phyloP scores from a whole-genome alignment of 1,284 basidiomycete genomes.

The Sanguinoderma infundibulare region DNA sequence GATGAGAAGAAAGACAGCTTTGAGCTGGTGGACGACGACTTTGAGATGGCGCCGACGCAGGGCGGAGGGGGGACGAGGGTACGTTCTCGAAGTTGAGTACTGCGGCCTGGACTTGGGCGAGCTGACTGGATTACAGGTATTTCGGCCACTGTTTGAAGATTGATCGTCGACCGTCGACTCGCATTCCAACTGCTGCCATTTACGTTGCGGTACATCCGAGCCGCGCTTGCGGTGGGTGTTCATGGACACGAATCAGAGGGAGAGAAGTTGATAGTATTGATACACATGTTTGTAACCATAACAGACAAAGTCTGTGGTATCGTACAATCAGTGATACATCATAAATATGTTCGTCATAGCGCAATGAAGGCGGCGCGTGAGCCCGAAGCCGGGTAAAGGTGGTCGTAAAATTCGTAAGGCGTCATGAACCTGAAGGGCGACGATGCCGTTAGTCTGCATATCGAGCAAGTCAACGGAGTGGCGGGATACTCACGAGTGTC shows the following conservation, averaged over 20 bases:
- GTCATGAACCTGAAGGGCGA: neutral
- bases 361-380: too few species aligned
- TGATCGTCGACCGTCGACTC: conserved; percentile 37
- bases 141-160: conserved; percentile 72
- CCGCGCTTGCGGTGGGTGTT: neutral
- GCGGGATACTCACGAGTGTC: neutral
- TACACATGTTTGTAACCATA: too few species aligned
- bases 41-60: conserved; percentile 63
- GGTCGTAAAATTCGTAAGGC: neutral
- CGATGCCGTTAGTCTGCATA: neutral
- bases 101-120: neutral
- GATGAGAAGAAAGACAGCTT: conserved; percentile 34
- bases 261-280: too few species aligned
- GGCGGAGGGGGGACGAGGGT: conserved; percentile 40
- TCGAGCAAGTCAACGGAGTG: neutral
- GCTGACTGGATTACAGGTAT: conserved; percentile 40
- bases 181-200: neutral
- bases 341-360: neutral
- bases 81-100: conserved; percentile 17
- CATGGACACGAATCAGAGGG: too few species aligned
- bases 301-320: too few species aligned
- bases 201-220: neutral
- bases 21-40: conserved; percentile 44
- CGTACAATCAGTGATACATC: neutral
- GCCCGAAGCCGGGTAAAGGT: too few species aligned